These are phyloP conservation scores for Dothistroma pini DNA, from an alignment of 2,329 filamentous ascomycete genomes.

Conservation along the genomic window DNA sequence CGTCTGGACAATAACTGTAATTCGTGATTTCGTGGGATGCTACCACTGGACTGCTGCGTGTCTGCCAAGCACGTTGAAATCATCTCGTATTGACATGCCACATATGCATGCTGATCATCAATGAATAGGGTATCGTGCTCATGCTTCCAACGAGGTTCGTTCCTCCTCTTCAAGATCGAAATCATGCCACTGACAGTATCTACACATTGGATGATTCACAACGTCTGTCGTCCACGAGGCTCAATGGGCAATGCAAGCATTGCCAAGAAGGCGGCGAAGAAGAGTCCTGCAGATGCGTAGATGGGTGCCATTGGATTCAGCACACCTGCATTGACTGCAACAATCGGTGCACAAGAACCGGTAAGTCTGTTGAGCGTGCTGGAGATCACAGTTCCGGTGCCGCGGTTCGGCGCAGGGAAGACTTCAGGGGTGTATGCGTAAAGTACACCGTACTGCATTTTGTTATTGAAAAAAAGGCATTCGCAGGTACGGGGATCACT, in stretches of 20 bases:
- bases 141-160: neutral
- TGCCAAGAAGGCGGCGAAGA: conserved; percentile 42
- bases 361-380: conserved; percentile 67
- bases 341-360: conserved; percentile 64
- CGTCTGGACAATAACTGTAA: neutral
- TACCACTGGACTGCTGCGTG: too few relatives aligned
- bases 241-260: conserved; percentile 44
- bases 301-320: conserved; percentile 42
- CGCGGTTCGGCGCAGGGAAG: conserved; percentile 68
- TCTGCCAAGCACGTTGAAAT: neutral
- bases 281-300: conserved; percentile 42
- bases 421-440: conserved; percentile 76
- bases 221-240: conserved; percentile 41
- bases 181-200: too few relatives aligned
- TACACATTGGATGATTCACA: conserved; percentile 28
- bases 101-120: neutral
- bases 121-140: neutral
- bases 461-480: neutral
- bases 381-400: conserved; percentile 68
- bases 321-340: conserved; percentile 50
- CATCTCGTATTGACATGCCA: neutral
- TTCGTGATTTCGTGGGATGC: neutral
- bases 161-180: neutral
- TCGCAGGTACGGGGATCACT: neutral
- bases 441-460: conserved; percentile 60